Evolutionary conservation across 768 basidiomycete genomes (phyloP), one percentile per base, ranked within the genome.

Genomic region (Russula compacta): DNA sequence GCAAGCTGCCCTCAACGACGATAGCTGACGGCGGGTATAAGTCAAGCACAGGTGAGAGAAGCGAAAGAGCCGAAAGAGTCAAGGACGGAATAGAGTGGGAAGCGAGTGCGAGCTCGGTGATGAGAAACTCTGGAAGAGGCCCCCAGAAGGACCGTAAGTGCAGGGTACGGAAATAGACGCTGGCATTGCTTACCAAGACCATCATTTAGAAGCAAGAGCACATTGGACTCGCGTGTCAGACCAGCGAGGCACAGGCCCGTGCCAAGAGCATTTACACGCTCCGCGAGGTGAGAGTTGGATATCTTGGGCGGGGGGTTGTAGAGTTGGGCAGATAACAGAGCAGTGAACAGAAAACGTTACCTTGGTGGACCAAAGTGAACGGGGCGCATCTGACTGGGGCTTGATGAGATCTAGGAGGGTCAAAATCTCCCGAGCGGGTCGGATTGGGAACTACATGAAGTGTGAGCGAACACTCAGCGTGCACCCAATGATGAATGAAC

Each of bases 341-440:
- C 14, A n/a, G 24, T 10, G 35, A 15, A 32, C 9, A 19, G 29
- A 11, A 33, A 19, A 43, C 19, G 44, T 15, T 57, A 89, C 90
- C 74, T 85, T 85, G 48, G 84, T 86, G 0, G 83, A 83, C 91
- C 91, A 93, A 12, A 93, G 78, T 0, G 86, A 89, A 40, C 89
- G 80, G 7, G 84, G 78, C 0, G 79, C 78, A 66, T 88, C 85
- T 17, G 78, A 75, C 58, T 88, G 89, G 6, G 83, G 72, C 66
- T 81, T 83, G 49, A 92, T 74, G 21, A 91, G 74, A 71, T 92
- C 87, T 0, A 78, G 71, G 12, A 90, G 72, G 21, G 85, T 75
- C 62, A 85, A 78, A 4, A 87, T 77, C 53, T 92, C 88, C 67
- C 89, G 89, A 57, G 77, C 76, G 1, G 90, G 91, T 64, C 82